Evolutionary conservation across 2,329 filamentous ascomycete genomes (phyloP).

Genomic region (Aphanoascus verrucosus): DNA sequence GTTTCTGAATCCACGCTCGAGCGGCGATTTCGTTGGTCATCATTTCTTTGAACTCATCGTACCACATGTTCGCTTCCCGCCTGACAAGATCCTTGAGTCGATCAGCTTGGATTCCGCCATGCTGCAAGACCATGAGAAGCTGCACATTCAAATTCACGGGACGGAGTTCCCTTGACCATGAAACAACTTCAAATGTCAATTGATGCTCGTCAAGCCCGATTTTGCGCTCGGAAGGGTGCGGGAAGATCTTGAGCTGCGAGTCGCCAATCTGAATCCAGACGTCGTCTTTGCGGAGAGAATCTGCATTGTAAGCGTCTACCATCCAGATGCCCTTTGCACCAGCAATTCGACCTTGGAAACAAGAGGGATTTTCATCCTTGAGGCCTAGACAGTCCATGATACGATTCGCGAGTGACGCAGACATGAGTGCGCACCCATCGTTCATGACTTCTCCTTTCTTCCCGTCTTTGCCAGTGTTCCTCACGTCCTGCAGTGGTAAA

Average conservation of each 20-base stretch:
- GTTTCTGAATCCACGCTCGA: conserved; percentile 20
- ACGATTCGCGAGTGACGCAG: conserved; percentile 38
- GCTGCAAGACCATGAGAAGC: conserved; percentile 45
- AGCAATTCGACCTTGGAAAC: conserved; percentile 48
- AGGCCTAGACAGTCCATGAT: conserved; percentile 39
- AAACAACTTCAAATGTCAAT: conserved; percentile 48
- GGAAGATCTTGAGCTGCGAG: conserved; percentile 48
- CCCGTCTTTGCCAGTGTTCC: too few relatives aligned
- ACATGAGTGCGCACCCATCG: conserved; percentile 47
- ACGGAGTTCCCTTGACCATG: conserved; percentile 37
- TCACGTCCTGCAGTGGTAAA: too few relatives aligned
- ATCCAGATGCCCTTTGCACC: conserved; percentile 55
- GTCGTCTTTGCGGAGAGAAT: conserved; percentile 19
- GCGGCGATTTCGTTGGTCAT: conserved; percentile 28
- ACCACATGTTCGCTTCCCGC: conserved; percentile 28
- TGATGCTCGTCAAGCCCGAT: conserved; percentile 29
- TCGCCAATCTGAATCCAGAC: conserved; percentile 48
- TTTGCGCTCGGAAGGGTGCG: conserved; percentile 29
- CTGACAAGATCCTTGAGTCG: conserved; percentile 36
- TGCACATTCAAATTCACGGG: conserved; percentile 43
- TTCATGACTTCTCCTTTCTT: conserved; percentile 32
- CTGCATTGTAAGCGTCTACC: conserved; percentile 34
- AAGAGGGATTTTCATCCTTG: conserved; percentile 33
- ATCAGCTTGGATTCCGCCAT: conserved; percentile 39
- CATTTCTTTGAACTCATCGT: conserved; percentile 30